Percentiles rank a stretch among this genome's conserved stretches.
These are phyloP conservation scores for Xylaria multiplex DNA, from an alignment of 2,329 filamentous ascomycete genomes.

Conservation along the genomic window DNA sequence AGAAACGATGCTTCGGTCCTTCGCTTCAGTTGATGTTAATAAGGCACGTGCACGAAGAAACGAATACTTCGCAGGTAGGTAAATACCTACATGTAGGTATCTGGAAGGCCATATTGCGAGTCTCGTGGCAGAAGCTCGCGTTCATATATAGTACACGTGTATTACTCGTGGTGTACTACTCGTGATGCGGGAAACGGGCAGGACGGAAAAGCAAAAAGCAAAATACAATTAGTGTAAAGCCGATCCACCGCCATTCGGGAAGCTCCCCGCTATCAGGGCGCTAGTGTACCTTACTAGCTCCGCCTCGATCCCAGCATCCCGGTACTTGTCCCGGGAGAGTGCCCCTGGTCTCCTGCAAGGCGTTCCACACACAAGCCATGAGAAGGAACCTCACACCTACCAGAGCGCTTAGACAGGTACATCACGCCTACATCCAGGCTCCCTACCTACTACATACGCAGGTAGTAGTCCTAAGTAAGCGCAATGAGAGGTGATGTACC, in stretches of 20 bases:
- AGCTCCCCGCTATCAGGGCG: slow-evolving; percentile 41
- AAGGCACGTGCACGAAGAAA: not conserved
- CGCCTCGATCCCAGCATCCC: slow-evolving; percentile 18
- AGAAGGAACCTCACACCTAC: slow-evolving; percentile 12
- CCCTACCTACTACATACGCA: not conserved
- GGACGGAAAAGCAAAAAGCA: slow-evolving; percentile 25
- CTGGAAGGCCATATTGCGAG: slow-evolving; percentile 10
- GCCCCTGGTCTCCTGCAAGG: slow-evolving; percentile 10
- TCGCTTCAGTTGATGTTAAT: slow-evolving; percentile 16
- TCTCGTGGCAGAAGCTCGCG: not conserved
- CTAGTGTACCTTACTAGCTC: slow-evolving; percentile 29
- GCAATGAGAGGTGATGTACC: too few relatives aligned
- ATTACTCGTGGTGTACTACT: too few relatives aligned
- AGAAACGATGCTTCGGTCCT: slow-evolving; percentile 51
- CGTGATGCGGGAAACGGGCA: not conserved
- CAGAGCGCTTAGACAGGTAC: too few relatives aligned
- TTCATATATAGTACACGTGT: too few relatives aligned
- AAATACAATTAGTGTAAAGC: not conserved
- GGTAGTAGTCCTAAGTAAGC: not conserved
- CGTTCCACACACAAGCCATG: slow-evolving; percentile 9
- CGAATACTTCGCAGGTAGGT: not conserved
- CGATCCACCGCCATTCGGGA: slow-evolving; percentile 37
- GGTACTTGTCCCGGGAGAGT: slow-evolving; percentile 24
- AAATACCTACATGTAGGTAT: not conserved
- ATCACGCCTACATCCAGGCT: not conserved